These are phyloP conservation scores for Bipolaris victoriae DNA, from an alignment of 2,329 filamentous ascomycete species.

Conservation along the genomic window DNA sequence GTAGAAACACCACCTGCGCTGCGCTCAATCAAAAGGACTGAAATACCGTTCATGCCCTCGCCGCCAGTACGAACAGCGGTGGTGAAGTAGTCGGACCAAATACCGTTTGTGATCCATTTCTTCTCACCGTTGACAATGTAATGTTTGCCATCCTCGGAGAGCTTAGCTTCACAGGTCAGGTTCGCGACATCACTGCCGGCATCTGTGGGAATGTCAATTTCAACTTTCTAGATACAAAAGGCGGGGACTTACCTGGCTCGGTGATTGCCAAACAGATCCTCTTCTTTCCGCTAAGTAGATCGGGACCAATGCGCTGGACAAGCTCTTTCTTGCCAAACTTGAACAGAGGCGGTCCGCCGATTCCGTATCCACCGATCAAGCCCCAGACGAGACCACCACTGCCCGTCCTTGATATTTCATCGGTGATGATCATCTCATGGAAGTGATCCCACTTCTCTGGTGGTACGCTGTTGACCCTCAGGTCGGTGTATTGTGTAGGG, in stretches of 20 bases:
- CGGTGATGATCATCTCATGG: constrained; percentile 94
- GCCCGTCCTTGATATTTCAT: constrained; percentile 87
- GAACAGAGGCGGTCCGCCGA: constrained; percentile 87
- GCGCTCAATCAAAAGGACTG: constrained; percentile 90
- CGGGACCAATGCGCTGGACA: constrained; percentile 85
- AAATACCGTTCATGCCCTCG: constrained; percentile 90
- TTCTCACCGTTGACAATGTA: constrained; percentile 99
- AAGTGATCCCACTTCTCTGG: constrained; percentile 96
- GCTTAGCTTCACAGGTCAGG: constrained; percentile 91
- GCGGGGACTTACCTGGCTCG: constrained; percentile 62
- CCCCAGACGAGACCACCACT: constrained; percentile 97
- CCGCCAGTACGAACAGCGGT: constrained; percentile 69
- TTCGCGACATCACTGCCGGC: constrained; percentile 96
- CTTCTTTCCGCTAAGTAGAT: constrained; percentile 90
- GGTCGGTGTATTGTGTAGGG: constrained; percentile 72
- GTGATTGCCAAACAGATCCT: constrained; percentile 97
- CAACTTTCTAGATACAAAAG: background rate
- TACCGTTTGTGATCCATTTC: constrained; percentile 99
- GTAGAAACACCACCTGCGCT: constrained; percentile 84
- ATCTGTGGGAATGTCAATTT: constrained; percentile 56
- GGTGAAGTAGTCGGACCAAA: constrained; percentile 98
- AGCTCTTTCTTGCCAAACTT: constrained; percentile 89
- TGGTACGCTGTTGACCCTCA: constrained; percentile 76
- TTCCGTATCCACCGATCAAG: constrained; percentile 90
- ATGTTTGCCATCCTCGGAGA: constrained; percentile 94